A percentile compares a stretch with the other conserved stretches of the same genome.
phyloP scores from a whole-genome alignment of 192 early-diverging fungal species.

The Borealophlyctis nickersoniae region DNA sequence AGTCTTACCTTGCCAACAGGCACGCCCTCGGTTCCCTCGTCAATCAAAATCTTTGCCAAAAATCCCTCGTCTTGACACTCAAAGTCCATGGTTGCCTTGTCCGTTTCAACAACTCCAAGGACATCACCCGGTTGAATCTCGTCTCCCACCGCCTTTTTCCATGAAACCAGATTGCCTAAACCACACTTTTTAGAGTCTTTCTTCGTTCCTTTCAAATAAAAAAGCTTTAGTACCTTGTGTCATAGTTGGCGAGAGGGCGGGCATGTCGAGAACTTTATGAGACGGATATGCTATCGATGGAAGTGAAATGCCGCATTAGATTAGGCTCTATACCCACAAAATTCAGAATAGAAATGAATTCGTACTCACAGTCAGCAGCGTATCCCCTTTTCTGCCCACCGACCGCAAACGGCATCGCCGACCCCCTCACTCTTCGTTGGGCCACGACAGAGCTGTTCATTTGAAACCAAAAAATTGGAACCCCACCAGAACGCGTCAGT shows the following conservation, averaged over 20 bases:
- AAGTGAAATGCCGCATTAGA: not conserved
- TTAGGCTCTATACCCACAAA: no score
- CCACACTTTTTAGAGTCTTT: not conserved
- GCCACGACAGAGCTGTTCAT: no score
- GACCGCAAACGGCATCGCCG: no score
- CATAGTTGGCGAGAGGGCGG: conserved; percentile 99
- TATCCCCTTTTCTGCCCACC: no score
- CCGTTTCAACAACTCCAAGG: conserved; percentile 95
- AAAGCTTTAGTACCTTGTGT: conserved; percentile 60
- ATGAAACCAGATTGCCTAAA: conserved; percentile 76
- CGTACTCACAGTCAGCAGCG: conserved; percentile 8
- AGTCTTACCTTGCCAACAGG: conserved; percentile 63
- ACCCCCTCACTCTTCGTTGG: no score
- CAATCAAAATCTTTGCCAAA: conserved; percentile 87
- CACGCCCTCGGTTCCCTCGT: conserved; percentile 81
- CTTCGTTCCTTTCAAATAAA: not conserved
- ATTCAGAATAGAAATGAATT: not conserved
- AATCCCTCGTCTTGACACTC: conserved; percentile 98
- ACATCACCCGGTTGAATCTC: conserved; percentile 85
- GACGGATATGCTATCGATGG: conserved; percentile 45
- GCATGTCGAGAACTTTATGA: conserved; percentile 89
- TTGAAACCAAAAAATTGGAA: no score
- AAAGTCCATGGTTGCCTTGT: conserved; percentile 99
- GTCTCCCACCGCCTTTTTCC: conserved; percentile 95
- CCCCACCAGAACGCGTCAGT: no score